Conservation (phyloP, 2,329 filamentous ascomycete genomes). For the Parastagonospora nodorum region DNA sequence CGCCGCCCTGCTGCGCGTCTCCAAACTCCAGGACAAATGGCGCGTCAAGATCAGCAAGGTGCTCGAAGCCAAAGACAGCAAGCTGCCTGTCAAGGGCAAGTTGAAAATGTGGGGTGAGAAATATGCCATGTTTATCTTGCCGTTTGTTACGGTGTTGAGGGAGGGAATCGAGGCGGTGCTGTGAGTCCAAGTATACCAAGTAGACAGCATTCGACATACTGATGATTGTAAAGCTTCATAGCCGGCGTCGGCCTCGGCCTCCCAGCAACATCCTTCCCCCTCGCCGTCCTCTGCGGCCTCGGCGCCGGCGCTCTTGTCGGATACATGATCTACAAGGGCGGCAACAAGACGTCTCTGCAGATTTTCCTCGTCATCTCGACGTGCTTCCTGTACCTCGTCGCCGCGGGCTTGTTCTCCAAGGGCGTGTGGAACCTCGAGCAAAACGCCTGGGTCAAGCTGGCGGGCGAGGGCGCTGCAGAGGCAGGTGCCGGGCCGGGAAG, state of each 20-base stretch:
- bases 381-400: constrained; percentile 82
- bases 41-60: constrained; percentile 77
- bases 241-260: constrained; percentile 80
- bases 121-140: constrained; percentile 84
- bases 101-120: constrained; percentile 72
- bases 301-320: constrained; percentile 70
- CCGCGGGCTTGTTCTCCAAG: constrained; percentile 79
- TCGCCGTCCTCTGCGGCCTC: constrained; percentile 76
- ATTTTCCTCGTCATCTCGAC: constrained; percentile 82
- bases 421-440: constrained; percentile 76
- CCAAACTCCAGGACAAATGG: constrained; percentile 87
- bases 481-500: constrained; percentile 71
- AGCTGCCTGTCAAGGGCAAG: constrained; percentile 45
- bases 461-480: constrained; percentile 67
- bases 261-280: constrained; percentile 75
- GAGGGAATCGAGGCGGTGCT: constrained; percentile 87
- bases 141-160: constrained; percentile 84
- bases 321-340: constrained; percentile 75
- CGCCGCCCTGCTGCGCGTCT: constrained; percentile 77
- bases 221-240: constrained; percentile 62
- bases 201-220: background rate
- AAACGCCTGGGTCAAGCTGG: constrained; percentile 68
- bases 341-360: constrained; percentile 70
- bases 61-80: constrained; percentile 61
- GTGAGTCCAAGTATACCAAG: no score